Conservation (phyloP, 768 basidiomycete species). For the Dacryopinax primogenitus region DNA sequence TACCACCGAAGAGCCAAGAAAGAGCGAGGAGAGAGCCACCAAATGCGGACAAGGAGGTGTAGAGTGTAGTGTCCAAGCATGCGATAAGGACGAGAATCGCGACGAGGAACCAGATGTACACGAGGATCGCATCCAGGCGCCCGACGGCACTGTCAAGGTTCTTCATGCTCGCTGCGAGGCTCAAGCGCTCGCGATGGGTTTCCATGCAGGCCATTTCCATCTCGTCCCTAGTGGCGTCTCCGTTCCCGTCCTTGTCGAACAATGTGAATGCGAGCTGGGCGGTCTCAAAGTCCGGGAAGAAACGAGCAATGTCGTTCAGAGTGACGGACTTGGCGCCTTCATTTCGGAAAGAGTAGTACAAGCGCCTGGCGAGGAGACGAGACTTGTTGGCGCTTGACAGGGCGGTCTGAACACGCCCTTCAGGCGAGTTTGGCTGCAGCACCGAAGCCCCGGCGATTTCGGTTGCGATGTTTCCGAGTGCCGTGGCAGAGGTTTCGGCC, state of each 20-base stretch:
- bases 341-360: constrained; percentile 75
- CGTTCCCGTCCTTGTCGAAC: constrained; percentile 35
- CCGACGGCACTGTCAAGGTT: constrained; percentile 85
- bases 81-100: constrained; percentile 50
- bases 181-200: constrained; percentile 72
- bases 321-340: constrained; percentile 45
- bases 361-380: constrained; percentile 61
- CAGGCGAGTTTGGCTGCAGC: constrained; percentile 79
- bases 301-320: constrained; percentile 55
- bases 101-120: constrained; percentile 62
- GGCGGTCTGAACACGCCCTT: constrained; percentile 65
- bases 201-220: constrained; percentile 63
- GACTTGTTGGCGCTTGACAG: constrained; percentile 71
- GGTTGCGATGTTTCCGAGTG: constrained; percentile 47
- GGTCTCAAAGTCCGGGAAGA: constrained; percentile 54
- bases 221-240: constrained; percentile 37
- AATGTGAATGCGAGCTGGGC: constrained; percentile 34
- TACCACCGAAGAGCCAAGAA: constrained; percentile 72
- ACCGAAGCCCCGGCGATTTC: constrained; percentile 52
- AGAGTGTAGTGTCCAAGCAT: constrained; percentile 48
- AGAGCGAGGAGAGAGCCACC: constrained; percentile 57
- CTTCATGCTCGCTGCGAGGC: constrained; percentile 73
- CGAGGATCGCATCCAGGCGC: constrained; percentile 72
- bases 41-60: constrained; percentile 60
- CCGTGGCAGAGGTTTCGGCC: constrained; percentile 73